Base-by-base conservation (phyloP, 768 basidiomycete species). In the Fomitopsis pulvina region DNA sequence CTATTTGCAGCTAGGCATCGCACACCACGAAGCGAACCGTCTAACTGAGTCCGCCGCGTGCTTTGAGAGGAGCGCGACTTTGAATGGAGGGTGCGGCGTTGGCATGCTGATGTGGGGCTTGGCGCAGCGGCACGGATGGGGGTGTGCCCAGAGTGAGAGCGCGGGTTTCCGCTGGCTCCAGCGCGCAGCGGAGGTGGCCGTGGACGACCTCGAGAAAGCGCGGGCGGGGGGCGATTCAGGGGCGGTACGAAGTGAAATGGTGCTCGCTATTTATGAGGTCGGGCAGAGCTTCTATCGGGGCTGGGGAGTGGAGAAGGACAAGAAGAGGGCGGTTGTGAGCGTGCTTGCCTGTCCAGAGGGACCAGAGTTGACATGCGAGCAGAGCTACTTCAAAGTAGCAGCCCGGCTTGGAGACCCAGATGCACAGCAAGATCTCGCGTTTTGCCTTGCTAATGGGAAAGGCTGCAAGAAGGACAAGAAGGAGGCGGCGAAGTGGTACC, bases 101-200 rank as follows among this genome's bases (percentile, higher is more conserved):
- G 92, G 92, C 16, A 93, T 92, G 90, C 66, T 94, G 52, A 91
- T 95, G 87, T 93, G 87, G 78, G 92, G 92, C 0, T 69, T 95
- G 37, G 73, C 89, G 26, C 68, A 92, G 59, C 72, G 92, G 45
- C 88, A 92, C 63, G 92, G 91, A 1, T 95, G 92, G 92, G 92
- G 92, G 2, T 81, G 83, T 56, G 68, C 75, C 62, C 83, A 86
- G 75, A 81, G 91, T 58, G 89, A 92, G 65, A 79, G 76, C 64
- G 67, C 71, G 32, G 92, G 81, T 8, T 94, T 93, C 67, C 79
- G 77, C 60, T 94, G 90, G 88, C 67, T 95, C 54, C 75, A 80
- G 52, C 79, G 78, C 52, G 92, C 92, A 3, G 91, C 91, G 7
- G 89, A 93, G 66, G 68, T 71, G 43, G 90, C 91, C 4, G 81